A percentile compares a stretch with the other conserved stretches of the same genome.
Conservation (phyloP, 2,329 filamentous ascomycete genomes). For the Graphilbum ipis-grandicollis region DNA sequence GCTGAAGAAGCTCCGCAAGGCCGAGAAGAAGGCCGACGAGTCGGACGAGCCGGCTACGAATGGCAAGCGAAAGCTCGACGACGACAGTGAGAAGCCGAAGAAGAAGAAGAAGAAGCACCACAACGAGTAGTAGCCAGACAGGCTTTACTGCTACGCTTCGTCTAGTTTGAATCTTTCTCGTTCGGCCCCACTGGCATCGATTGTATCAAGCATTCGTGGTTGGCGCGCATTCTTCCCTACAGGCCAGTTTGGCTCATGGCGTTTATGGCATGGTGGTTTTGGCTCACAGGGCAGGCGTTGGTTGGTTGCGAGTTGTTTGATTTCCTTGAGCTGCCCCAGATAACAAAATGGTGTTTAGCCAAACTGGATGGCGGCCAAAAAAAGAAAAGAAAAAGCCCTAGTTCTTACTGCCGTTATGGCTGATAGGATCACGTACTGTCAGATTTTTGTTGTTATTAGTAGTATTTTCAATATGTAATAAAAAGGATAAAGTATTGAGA, state of each 20-base stretch:
- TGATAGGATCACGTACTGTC: too few relatives aligned
- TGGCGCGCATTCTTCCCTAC: too few relatives aligned
- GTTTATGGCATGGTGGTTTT: neutral
- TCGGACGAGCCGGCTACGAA: slow-evolving; percentile 22
- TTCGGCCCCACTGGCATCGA: neutral
- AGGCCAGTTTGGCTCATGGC: neutral
- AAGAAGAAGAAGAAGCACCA: slow-evolving; percentile 28
- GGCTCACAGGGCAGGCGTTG: neutral
- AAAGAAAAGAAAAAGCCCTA: too few relatives aligned
- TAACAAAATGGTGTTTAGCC: too few relatives aligned
- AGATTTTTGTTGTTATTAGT: too few relatives aligned
- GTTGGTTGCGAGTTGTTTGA: slow-evolving; percentile 2
- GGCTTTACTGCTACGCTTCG: neutral
- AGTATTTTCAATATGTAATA: too few relatives aligned
- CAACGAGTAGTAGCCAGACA: slow-evolving; percentile 1
- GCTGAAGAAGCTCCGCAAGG: slow-evolving; percentile 17
- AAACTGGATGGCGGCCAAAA: too few relatives aligned
- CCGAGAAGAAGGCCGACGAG: slow-evolving; percentile 12
- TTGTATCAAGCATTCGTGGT: slow-evolving; percentile 1
- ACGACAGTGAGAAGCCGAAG: slow-evolving; percentile 42
- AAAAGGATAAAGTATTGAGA: too few relatives aligned
- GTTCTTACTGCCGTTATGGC: too few relatives aligned
- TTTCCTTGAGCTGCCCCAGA: slow-evolving; percentile 3
- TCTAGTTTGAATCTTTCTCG: neutral
- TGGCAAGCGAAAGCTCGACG: slow-evolving; percentile 51